Evolutionary conservation across 768 basidiomycete species (phyloP).

Genomic region (Mycena venus): DNA sequence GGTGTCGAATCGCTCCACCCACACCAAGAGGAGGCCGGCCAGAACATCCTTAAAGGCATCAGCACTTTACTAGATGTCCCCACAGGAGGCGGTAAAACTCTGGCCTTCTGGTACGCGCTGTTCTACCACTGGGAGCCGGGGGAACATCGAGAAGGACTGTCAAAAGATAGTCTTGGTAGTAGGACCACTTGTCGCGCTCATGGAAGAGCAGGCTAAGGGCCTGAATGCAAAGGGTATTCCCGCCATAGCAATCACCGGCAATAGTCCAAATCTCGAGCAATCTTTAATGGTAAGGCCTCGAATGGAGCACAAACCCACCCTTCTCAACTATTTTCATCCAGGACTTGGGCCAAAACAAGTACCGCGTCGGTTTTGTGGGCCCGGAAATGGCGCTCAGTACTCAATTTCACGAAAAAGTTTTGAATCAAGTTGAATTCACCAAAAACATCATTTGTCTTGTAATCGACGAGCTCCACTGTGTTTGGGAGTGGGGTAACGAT

Average conservation of each 20-base stretch:
- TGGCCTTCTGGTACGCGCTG: slow-evolving; percentile 35
- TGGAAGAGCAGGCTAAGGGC: slow-evolving; percentile 17
- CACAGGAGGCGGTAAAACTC: slow-evolving; percentile 35
- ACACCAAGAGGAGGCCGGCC: too few relatives aligned
- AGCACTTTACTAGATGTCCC: slow-evolving; percentile 29
- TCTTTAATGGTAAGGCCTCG: background rate
- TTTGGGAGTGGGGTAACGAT: slow-evolving; percentile 37
- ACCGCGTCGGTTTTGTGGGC: slow-evolving; percentile 30
- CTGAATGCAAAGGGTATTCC: slow-evolving; percentile 20
- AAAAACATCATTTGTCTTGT: slow-evolving; percentile 25
- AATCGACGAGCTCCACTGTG: slow-evolving; percentile 40
- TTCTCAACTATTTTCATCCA: background rate
- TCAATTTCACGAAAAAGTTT: slow-evolving; percentile 20
- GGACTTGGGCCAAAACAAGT: slow-evolving; percentile 25
- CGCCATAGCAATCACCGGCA: slow-evolving; percentile 9
- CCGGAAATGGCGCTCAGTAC: slow-evolving; percentile 31
- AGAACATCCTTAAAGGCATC: too few relatives aligned
- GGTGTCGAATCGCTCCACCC: too few relatives aligned
- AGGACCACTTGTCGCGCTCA: slow-evolving; percentile 28
- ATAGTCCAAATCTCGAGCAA: slow-evolving; percentile 8
- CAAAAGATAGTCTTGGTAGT: slow-evolving; percentile 34
- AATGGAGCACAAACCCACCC: background rate
- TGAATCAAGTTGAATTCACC: slow-evolving; percentile 20
- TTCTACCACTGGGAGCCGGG: slow-evolving; percentile 36
- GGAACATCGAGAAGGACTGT: background rate